Evolutionary conservation across 371 early-diverging fungal genomes (phyloP).

Genomic region (Mucor mucedo): DNA sequence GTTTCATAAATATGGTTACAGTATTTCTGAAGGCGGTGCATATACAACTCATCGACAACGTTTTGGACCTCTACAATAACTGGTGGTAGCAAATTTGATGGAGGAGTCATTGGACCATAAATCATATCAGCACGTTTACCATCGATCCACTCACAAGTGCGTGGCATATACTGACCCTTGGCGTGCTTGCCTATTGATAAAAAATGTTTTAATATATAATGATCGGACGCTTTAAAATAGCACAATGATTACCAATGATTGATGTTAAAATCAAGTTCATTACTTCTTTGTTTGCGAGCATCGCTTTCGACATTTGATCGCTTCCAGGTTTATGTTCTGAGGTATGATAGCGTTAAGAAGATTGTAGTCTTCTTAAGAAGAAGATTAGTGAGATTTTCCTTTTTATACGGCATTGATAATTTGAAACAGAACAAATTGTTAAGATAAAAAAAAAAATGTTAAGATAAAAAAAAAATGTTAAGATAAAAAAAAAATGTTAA

Average conservation of each 20-base stretch:
- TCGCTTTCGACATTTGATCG: neutral
- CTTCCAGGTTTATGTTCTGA: neutral
- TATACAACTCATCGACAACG: slow-evolving; percentile 17
- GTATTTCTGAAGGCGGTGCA: slow-evolving; percentile 42
- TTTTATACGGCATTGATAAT: slow-evolving; percentile 1
- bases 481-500: too few species aligned
- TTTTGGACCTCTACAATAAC: slow-evolving; percentile 20
- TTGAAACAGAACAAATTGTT: slow-evolving; percentile 2
- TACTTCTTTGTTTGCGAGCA: neutral
- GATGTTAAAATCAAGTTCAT: slow-evolving; percentile 2
- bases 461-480: too few species aligned
- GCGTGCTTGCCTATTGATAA: neutral
- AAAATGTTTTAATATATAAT: slow-evolving; percentile 3
- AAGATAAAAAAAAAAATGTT: too few species aligned
- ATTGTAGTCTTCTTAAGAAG: neutral
- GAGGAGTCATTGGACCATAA: slow-evolving; percentile 14
- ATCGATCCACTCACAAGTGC: slow-evolving; percentile 8
- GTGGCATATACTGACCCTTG: neutral
- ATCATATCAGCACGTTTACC: slow-evolving; percentile 28
- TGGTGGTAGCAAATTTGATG: slow-evolving; percentile 6
- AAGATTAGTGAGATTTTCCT: slow-evolving; percentile 3
- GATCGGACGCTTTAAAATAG: neutral
- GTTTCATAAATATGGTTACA: slow-evolving; percentile 11
- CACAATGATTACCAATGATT: slow-evolving; percentile 1
- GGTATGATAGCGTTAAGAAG: slow-evolving; percentile 1